These are phyloP conservation scores for Mikania micrantha DNA, from an alignment of 129 eudicot genomes.

Conservation along the genomic window DNA sequence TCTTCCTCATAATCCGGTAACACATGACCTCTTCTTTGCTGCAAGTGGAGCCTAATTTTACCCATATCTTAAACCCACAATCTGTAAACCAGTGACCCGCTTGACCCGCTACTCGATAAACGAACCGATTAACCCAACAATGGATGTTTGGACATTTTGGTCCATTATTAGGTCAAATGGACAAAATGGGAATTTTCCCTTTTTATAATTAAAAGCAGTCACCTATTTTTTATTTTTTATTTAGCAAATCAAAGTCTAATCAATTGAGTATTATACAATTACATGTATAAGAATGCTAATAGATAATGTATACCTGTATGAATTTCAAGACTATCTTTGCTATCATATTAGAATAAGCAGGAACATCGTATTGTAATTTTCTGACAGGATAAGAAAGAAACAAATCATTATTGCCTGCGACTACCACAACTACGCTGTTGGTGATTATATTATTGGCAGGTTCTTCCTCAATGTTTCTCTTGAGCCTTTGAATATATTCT, in stretches of 20 bases:
- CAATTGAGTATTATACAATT: background rate
- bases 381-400: conserved; percentile 26
- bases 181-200: too few species aligned
- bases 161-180: too few species aligned
- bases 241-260: background rate
- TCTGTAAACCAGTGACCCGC: too few species aligned
- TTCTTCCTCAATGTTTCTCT: conserved; percentile 41
- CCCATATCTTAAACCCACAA: too few species aligned
- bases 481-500: conserved; percentile 52
- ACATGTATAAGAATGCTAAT: background rate
- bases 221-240: background rate
- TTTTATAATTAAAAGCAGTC: too few species aligned
- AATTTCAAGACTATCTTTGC: conserved; percentile 32
- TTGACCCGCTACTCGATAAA: too few species aligned
- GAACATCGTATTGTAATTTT: conserved; percentile 28
- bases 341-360: conserved; percentile 41
- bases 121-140: too few species aligned
- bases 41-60: too few species aligned
- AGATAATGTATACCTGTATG: conserved; percentile 32
- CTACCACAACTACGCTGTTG: conserved; percentile 37
- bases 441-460: conserved; percentile 26
- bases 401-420: conserved; percentile 59
- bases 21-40: too few species aligned
- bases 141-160: too few species aligned
- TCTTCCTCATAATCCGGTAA: too few species aligned